These are phyloP conservation scores for Sugiyamaella paludigena DNA, from an alignment of 1,139 yeast species.

Conservation along the genomic window DNA sequence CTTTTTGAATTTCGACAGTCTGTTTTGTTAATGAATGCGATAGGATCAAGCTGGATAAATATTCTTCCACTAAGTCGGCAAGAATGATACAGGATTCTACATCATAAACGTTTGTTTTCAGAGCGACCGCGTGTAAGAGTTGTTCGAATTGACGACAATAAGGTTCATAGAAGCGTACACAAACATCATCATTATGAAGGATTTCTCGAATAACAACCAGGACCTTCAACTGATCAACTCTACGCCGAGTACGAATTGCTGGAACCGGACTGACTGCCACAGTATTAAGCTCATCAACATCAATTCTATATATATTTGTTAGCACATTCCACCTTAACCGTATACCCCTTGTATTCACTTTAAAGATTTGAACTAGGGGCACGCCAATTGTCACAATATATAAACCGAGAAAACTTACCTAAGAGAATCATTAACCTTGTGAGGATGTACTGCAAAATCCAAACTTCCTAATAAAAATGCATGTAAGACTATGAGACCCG, in stretches of 20 bases:
- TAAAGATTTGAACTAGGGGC: too few relatives aligned
- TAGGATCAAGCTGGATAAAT: slow-evolving; percentile 33
- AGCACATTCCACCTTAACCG: too few relatives aligned
- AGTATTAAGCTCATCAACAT: slow-evolving; percentile 34
- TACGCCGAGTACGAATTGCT: slow-evolving; percentile 26
- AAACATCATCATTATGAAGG: slow-evolving; percentile 36
- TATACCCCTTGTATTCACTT: too few relatives aligned
- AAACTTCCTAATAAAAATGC: slow-evolving; percentile 36
- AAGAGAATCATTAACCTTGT: slow-evolving; percentile 3
- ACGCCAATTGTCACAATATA: too few relatives aligned
- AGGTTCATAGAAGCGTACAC: slow-evolving; percentile 33
- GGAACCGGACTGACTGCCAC: slow-evolving; percentile 34
- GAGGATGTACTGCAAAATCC: slow-evolving; percentile 33
- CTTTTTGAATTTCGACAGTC: slow-evolving; percentile 29
- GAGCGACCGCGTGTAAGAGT: slow-evolving; percentile 39
- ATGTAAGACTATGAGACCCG: slow-evolving; percentile 39
- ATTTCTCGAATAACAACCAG: slow-evolving; percentile 38
- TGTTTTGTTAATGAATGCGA: slow-evolving; percentile 28
- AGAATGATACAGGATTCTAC: slow-evolving; percentile 48
- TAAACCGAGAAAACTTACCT: slow-evolving; percentile 11
- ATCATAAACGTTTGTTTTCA: slow-evolving; percentile 38
- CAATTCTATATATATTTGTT: slow-evolving; percentile 9
- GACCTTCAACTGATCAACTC: slow-evolving; percentile 39
- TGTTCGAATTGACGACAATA: slow-evolving; percentile 39
- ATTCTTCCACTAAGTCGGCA: slow-evolving; percentile 48